Base-by-base conservation (phyloP, 768 basidiomycete genomes). In the Brasilioporus rufonigricans region DNA sequence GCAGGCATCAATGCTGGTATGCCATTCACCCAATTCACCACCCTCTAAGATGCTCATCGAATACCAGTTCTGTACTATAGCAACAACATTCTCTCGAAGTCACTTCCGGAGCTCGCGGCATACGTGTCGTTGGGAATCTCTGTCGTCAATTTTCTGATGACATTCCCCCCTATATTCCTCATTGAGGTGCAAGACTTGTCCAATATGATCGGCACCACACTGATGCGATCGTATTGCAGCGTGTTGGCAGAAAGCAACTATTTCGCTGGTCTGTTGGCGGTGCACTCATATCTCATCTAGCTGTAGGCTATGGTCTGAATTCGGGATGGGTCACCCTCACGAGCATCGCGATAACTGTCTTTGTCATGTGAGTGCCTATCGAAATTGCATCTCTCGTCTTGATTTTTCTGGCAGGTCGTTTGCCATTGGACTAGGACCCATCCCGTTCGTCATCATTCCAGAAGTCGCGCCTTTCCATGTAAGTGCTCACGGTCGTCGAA, bases 391-490 rank as follows among this genome's bases (percentile, higher is more conserved):
- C 48, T 53, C 39, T 48, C 29, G 5, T 35, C 40, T 53, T 53
- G 35, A 56, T 33, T 7, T 36, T 33, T 44, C 54, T 35, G 46
- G 44, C 54, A 91, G 90, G 71, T 89, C 91, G 1, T 98, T 95
- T 70, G 91, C 94, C 2, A 72, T 89, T 32, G 96, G 95, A 2
- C 78, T 98, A 18, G 96, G 96, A 1, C 94, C 96, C 2, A 74
- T 98, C 32, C 95, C 96, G 0, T 98, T 94, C 65, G 84, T 98
- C 36, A 86, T 98, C 70, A 85, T 96, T 31, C 85, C 93, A 16
- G 94, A 98, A 65, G 84, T 97, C 21, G 87, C 93, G 3, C 93
- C 93, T 2, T 70, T 80, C 47, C 80, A 88, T 62, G 92, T 88
- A 68, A 57, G 89, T 76, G 43, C 13, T 11, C 38, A 39, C 46